phyloP scores from a whole-genome alignment of 1,284 basidiomycete genomes.

The Pseudozyma pruni region DNA sequence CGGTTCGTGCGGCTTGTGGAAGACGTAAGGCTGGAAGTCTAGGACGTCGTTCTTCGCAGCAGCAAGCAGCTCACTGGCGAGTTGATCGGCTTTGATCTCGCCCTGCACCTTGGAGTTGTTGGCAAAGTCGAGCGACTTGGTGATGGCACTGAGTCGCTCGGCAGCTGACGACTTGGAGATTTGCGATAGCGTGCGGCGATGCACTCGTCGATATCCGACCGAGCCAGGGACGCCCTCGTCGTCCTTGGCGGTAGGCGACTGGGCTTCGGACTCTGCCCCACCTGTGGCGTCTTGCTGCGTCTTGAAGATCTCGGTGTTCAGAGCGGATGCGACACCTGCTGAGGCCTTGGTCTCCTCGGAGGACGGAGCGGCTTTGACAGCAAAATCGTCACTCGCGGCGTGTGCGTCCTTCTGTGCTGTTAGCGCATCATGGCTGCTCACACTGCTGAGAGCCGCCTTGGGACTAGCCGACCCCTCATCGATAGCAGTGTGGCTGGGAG shows the following conservation, averaged over 20 bases:
- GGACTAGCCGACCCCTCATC: slow-evolving; percentile 19
- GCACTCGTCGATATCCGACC: slow-evolving; percentile 51
- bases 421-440: slow-evolving; percentile 11
- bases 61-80: slow-evolving; percentile 24
- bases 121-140: slow-evolving; percentile 64
- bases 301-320: slow-evolving; percentile 15
- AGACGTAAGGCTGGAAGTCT: slow-evolving; percentile 61
- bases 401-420: slow-evolving; percentile 1
- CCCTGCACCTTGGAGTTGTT: slow-evolving; percentile 66
- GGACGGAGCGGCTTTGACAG: background rate
- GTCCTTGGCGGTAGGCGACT: slow-evolving; percentile 4
- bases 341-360: slow-evolving; percentile 1
- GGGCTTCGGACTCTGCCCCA: background rate
- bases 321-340: slow-evolving; percentile 10
- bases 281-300: slow-evolving; percentile 3
- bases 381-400: background rate
- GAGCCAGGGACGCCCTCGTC: slow-evolving; percentile 50
- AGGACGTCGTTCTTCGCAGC: slow-evolving; percentile 46
- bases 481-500: slow-evolving; percentile 32
- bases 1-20: slow-evolving; percentile 68
- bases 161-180: slow-evolving; percentile 55
- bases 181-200: slow-evolving; percentile 53
- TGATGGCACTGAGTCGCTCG: slow-evolving; percentile 58
- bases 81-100: slow-evolving; percentile 54
- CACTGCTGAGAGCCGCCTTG: slow-evolving; percentile 13